Evolutionary conservation across 768 basidiomycete genomes (phyloP), one percentile per base, ranked within the genome.

Genomic region (Trametes gibbosa): DNA sequence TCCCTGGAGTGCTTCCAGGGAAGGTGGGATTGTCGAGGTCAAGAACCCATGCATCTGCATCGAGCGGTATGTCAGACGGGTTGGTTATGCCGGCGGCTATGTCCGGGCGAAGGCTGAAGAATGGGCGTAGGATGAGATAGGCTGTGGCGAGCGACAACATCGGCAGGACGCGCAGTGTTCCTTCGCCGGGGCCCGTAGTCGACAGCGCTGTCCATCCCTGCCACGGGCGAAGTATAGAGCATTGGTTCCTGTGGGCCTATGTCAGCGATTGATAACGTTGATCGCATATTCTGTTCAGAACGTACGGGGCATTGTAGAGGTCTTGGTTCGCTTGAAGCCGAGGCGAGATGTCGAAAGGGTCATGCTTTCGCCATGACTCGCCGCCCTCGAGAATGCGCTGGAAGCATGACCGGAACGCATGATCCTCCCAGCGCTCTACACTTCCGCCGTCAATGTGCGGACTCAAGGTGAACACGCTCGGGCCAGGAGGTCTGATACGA

Each of bases 371-470:
- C 86, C 87, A 90, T 24, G 77, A 69, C 53, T 65, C 63, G 17
- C 58, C 58, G 35, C 80, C 74, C 1, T 70, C 67, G 37, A 90
- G 74, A 29, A 90, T 85, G 43, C 79, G 75, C 9, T 71, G 70
- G 61, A 85, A 90, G 63, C 82, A 87, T 3, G 72, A 70, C 46
- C 85, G 73, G 71, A 83, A 84, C 2, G 64, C 68, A 0, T 75
- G 71, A 68, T 90, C 85, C 72, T 88, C 84, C 86, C 85, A 87
- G 12, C 92, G 78, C 69, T 94, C 91, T n/a, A 91, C 80, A 1
- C 83, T 72, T 10, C 89, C 89, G 5, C 90, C 89, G 81, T 77
- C 74, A 32, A 69, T 57, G 60, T 87, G 85, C 12, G 87, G 84
- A 0, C 84, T 87, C 2, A 91, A 73, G 0, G 83, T 79, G 66